A percentile compares a stretch with the other conserved stretches of the same genome.
These are phyloP conservation scores for Coprinopsis cinerea DNA, from an alignment of 768 basidiomycete genomes.

Conservation along the genomic window DNA sequence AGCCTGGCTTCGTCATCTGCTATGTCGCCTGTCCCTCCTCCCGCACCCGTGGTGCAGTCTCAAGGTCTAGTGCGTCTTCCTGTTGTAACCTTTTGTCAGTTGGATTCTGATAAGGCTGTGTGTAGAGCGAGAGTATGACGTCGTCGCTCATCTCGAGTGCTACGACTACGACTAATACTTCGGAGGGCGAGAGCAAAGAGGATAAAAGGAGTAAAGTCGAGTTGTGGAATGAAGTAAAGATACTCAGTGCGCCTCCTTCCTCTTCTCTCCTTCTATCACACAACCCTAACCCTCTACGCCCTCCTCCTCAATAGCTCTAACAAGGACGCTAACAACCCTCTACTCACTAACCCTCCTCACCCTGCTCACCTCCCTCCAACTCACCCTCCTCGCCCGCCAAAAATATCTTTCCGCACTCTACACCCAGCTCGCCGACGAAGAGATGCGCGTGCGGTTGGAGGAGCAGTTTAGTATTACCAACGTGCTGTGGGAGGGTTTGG, in stretches of 20 bases:
- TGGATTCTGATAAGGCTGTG: no score
- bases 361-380: slow-evolving; percentile 81
- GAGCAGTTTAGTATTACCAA: slow-evolving; percentile 35
- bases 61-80: no score
- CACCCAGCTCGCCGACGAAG: slow-evolving; percentile 55
- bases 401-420: slow-evolving; percentile 73
- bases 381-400: slow-evolving; percentile 75
- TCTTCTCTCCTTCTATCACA: neutral
- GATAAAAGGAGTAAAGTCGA: slow-evolving; percentile 56
- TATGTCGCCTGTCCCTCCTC: no score
- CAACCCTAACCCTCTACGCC: neutral
- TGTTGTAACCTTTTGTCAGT: no score
- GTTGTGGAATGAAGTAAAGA: slow-evolving; percentile 91
- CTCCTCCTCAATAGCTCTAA: slow-evolving; percentile 54
- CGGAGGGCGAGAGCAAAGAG: no score
- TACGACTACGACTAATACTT: no score
- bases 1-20: no score
- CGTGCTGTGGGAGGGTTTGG: slow-evolving; percentile 25
- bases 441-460: slow-evolving; percentile 37
- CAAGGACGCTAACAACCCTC: slow-evolving; percentile 77
- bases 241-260: slow-evolving; percentile 54
- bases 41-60: no score
- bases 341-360: slow-evolving; percentile 84
- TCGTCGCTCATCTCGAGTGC: no score
- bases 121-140: no score